Evolutionary conservation across 1,139 yeast species (phyloP).

Genomic region (Wickerhamomyces sp.): DNA sequence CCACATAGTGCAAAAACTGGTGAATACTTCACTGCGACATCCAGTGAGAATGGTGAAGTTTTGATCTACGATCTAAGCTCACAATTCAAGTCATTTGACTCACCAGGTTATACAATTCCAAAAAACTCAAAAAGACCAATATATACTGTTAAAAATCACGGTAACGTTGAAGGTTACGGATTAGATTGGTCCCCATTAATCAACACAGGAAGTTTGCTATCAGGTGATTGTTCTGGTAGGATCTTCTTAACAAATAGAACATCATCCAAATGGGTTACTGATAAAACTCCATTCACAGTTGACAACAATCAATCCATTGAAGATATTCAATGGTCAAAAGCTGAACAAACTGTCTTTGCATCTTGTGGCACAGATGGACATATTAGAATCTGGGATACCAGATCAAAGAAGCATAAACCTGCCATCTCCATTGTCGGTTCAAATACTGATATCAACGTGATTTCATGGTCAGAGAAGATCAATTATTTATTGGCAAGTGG

Average conservation of each 20-base stretch:
- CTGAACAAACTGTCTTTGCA: slow-evolving; percentile 90
- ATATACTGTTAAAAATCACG: slow-evolving; percentile 83
- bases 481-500: slow-evolving; percentile 89
- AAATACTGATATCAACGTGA: slow-evolving; percentile 84
- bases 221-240: slow-evolving; percentile 89
- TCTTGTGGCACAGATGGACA: slow-evolving; percentile 91
- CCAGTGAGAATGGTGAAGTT: slow-evolving; percentile 90
- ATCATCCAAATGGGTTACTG: slow-evolving; percentile 80
- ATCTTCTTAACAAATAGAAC: slow-evolving; percentile 75
- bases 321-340: slow-evolving; percentile 94
- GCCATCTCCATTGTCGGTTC: slow-evolving; percentile 84
- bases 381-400: slow-evolving; percentile 93
- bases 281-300: slow-evolving; percentile 73
- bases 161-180: slow-evolving; percentile 97
- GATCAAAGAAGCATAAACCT: slow-evolving; percentile 88
- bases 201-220: slow-evolving; percentile 71
- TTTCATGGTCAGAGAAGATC: slow-evolving; percentile 91
- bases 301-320: slow-evolving; percentile 69
- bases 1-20: slow-evolving; percentile 75
- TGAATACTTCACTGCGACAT: slow-evolving; percentile 82
- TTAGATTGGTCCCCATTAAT: slow-evolving; percentile 93
- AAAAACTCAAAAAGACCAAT: slow-evolving; percentile 74
- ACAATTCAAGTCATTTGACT: slow-evolving; percentile 78
- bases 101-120: slow-evolving; percentile 80
- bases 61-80: slow-evolving; percentile 75